Evolutionary conservation across 768 basidiomycete species (phyloP).

Genomic region (Mycena rosella): DNA sequence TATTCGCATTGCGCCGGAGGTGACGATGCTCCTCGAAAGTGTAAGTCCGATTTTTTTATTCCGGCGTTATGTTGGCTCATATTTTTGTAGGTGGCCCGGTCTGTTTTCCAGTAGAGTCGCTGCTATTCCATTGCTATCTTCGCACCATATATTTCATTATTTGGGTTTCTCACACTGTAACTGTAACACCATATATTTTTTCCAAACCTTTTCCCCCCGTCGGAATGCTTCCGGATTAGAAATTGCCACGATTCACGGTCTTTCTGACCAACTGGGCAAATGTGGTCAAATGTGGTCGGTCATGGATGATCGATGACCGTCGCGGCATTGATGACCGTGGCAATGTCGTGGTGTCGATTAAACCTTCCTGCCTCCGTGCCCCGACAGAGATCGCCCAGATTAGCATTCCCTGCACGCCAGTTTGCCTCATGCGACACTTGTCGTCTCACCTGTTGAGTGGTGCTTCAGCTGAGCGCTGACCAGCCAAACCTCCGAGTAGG

Average conservation of each 20-base stretch:
- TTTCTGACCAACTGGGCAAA: no score
- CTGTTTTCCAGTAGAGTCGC: slow-evolving; percentile 81
- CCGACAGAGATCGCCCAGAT: slow-evolving; percentile 33
- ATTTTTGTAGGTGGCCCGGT: slow-evolving; percentile 73
- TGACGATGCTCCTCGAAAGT: slow-evolving; percentile 86
- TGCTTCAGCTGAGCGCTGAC: slow-evolving; percentile 20
- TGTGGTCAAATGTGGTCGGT: neutral
- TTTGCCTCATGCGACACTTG: slow-evolving; percentile 34
- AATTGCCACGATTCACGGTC: no score
- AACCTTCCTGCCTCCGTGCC: slow-evolving; percentile 23
- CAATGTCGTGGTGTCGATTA: slow-evolving; percentile 19
- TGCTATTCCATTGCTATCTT: slow-evolving; percentile 82
- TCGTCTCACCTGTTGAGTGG: slow-evolving; percentile 16
- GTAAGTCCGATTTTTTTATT: slow-evolving; percentile 57
- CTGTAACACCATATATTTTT: slow-evolving; percentile 73
- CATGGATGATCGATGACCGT: neutral
- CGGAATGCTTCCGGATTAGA: neutral
- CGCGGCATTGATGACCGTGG: slow-evolving; percentile 16
- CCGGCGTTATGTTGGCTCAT: slow-evolving; percentile 28
- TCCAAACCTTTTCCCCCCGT: slow-evolving; percentile 36
- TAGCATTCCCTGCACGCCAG: slow-evolving; percentile 17
- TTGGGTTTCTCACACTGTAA: slow-evolving; percentile 81
- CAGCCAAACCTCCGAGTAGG: neutral
- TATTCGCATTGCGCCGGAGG: slow-evolving; percentile 87
- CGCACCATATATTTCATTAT: slow-evolving; percentile 76